These are phyloP conservation scores for Leccinum subgranulosum DNA, from an alignment of 768 basidiomycete genomes.

Conservation along the genomic window DNA sequence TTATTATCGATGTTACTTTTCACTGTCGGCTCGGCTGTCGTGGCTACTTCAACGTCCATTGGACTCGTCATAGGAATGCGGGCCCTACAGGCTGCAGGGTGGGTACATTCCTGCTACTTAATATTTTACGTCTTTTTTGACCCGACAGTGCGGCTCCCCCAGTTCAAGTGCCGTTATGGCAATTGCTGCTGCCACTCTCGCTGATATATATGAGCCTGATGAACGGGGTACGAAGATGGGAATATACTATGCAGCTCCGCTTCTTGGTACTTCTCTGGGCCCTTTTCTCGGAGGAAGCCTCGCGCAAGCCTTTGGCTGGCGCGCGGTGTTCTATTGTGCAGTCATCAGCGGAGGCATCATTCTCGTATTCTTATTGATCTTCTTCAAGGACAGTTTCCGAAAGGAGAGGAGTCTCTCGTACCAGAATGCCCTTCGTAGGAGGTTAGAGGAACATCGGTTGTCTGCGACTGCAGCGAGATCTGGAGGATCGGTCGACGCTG, in stretches of 20 bases:
- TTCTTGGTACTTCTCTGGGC: constrained; percentile 66
- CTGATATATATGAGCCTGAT: constrained; percentile 76
- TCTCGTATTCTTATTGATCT: constrained; percentile 52
- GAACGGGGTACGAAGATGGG: constrained; percentile 84
- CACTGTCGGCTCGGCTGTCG: constrained; percentile 53
- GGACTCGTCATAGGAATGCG: constrained; percentile 64
- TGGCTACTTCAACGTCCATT: constrained; percentile 56
- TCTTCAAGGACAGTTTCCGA: constrained; percentile 82
- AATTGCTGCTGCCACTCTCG: constrained; percentile 75
- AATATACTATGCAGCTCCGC: constrained; percentile 75
- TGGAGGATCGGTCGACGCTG: neutral
- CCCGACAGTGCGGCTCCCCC: neutral
- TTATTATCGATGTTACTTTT: constrained; percentile 51
- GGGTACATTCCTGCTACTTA: constrained; percentile 3
- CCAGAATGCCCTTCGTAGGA: constrained; percentile 56
- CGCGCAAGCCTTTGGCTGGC: constrained; percentile 70
- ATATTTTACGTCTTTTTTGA: neutral
- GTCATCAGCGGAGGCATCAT: constrained; percentile 55
- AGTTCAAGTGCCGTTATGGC: constrained; percentile 67
- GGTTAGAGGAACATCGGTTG: constrained; percentile 27
- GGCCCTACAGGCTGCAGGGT: constrained; percentile 62
- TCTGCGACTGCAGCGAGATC: constrained; percentile 2
- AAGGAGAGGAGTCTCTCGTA: constrained; percentile 79
- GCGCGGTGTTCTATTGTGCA: constrained; percentile 83
- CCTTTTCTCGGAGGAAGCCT: constrained; percentile 70